Evolutionary conservation across 208 protist species (phyloP).

Genomic region (Acanthamoeba royreba): DNA sequence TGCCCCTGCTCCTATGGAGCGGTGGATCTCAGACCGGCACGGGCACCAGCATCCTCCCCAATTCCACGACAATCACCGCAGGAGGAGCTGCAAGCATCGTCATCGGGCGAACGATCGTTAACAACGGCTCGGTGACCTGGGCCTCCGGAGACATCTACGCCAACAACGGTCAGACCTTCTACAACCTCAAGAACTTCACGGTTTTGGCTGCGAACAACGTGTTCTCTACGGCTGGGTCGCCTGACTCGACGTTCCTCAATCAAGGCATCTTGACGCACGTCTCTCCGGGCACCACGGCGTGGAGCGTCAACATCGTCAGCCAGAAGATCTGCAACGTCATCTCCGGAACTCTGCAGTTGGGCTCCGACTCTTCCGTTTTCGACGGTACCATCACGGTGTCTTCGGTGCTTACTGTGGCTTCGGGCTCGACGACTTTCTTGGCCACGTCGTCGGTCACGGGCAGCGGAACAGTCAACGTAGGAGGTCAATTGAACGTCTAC

Average conservation of each 20-base stretch:
- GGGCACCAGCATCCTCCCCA: too few species aligned
- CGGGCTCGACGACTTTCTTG: not conserved
- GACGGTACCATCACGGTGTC: not conserved
- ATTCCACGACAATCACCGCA: not conserved
- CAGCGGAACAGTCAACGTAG: not conserved
- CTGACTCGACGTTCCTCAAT: not conserved
- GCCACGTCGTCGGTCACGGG: not conserved
- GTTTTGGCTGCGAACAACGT: not conserved
- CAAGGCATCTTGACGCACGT: not conserved
- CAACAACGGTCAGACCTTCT: not conserved
- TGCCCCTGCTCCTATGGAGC: not conserved
- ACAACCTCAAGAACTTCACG: constrained; percentile 36
- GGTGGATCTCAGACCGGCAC: constrained; percentile 23
- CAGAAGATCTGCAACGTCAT: too few species aligned
- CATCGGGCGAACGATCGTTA: not conserved
- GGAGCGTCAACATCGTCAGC: too few species aligned
- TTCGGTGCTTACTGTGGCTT: not conserved
- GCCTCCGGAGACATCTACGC: not conserved
- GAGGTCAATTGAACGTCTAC: not conserved
- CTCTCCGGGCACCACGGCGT: too few species aligned
- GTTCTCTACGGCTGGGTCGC: not conserved
- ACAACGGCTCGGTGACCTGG: not conserved
- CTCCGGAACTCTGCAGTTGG: too few species aligned
- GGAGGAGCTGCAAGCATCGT: too few species aligned
- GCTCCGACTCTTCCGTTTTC: too few species aligned